A percentile compares a stretch with the other conserved stretches of the same genome.
These are phyloP conservation scores for Leccinum obscurum DNA, from an alignment of 768 basidiomycete genomes.

Conservation along the genomic window DNA sequence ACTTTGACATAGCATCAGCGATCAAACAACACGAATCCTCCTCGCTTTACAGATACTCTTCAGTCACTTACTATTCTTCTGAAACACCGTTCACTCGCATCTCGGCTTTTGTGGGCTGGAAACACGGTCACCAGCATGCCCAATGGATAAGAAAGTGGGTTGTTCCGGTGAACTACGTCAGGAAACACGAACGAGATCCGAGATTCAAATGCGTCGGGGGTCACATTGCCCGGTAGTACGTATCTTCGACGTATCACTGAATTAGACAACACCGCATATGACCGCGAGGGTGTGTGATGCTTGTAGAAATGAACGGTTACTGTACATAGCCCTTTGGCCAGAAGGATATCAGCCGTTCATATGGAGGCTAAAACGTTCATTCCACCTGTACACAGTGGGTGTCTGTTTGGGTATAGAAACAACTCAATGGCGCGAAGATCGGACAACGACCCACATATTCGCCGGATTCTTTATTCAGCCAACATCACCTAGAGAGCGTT, in stretches of 20 bases:
- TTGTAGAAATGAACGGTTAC: background rate
- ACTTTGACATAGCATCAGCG: background rate
- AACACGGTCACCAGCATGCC: background rate
- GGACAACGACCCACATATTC: background rate
- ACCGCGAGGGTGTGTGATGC: background rate
- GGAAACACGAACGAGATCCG: background rate
- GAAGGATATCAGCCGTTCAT: background rate
- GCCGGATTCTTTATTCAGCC: background rate
- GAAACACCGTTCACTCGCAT: background rate
- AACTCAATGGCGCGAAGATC: background rate
- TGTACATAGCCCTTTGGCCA: background rate
- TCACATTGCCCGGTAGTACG: background rate
- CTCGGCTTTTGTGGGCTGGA: background rate
- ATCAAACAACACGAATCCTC: background rate
- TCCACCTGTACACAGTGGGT: background rate
- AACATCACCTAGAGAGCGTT: conserved; percentile 9
- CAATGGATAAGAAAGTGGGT: background rate
- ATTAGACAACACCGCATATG: background rate
- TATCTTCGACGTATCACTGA: background rate
- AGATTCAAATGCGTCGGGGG: background rate
- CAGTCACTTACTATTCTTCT: background rate
- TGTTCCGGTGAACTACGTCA: background rate
- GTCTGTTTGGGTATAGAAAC: background rate
- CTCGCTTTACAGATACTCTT: background rate
- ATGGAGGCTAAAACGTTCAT: background rate